phyloP scores from a whole-genome alignment of 768 basidiomycete species.

The Mycena metata region DNA sequence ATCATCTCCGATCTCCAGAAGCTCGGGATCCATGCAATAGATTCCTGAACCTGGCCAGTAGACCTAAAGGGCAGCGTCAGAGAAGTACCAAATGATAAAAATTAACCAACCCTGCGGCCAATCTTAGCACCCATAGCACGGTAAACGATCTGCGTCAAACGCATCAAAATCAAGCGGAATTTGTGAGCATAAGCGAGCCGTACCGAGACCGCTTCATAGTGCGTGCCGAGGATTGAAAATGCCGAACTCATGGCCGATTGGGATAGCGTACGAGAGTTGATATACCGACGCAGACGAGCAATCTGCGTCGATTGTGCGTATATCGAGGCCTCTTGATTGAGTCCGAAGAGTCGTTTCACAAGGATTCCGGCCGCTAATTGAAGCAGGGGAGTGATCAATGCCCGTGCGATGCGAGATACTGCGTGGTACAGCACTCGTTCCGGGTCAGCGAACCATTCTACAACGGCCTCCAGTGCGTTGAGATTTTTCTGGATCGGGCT shows the following conservation, averaged over 20 bases:
- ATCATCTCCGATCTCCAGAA: slow-evolving; percentile 62
- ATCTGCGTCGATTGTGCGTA: slow-evolving; percentile 48
- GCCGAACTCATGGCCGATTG: slow-evolving; percentile 50
- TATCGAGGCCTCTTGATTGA: slow-evolving; percentile 46
- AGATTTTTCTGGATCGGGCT: slow-evolving; percentile 42
- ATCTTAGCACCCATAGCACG: slow-evolving; percentile 65
- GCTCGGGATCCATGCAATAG: slow-evolving; percentile 60
- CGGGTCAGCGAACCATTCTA: slow-evolving; percentile 59
- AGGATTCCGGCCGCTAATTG: slow-evolving; percentile 55
- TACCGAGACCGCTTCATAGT: slow-evolving; percentile 61
- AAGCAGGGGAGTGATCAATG: slow-evolving; percentile 51
- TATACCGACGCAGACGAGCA: slow-evolving; percentile 49
- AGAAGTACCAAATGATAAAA: neutral
- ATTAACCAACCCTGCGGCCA: slow-evolving; percentile 47
- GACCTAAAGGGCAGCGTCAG: slow-evolving; percentile 34
- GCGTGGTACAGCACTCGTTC: slow-evolving; percentile 57
- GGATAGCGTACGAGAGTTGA: slow-evolving; percentile 54
- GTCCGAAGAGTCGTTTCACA: slow-evolving; percentile 57
- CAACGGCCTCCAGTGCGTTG: slow-evolving; percentile 55
- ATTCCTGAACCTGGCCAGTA: slow-evolving; percentile 64
- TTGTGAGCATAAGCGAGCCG: no score
- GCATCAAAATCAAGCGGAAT: no score
- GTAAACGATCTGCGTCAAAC: slow-evolving; percentile 55
- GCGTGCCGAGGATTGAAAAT: slow-evolving; percentile 58
- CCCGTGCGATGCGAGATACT: slow-evolving; percentile 54